Base-by-base conservation (phyloP, 495 filamentous ascomycete species). In the Bacidia rubella region DNA sequence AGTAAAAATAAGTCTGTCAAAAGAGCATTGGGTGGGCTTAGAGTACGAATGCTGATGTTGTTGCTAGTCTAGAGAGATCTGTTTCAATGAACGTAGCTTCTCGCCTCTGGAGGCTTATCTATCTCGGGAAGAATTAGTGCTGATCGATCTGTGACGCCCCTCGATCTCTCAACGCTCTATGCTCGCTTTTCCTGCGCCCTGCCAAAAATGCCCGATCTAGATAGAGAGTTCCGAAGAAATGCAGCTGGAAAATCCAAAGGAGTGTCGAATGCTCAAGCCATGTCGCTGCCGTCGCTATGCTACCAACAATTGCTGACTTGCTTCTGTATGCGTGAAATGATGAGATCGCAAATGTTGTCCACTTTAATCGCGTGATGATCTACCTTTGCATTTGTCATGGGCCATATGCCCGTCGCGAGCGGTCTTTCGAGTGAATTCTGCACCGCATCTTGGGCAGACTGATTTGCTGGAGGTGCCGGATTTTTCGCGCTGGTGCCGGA, bases 401-500 rank as follows among this genome's bases (percentile, higher is more conserved):
- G 80, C 74, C 63, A 93, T 68, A 61, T 95, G 89, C 12, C 88
- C 89, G 64, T 94, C 94, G 25, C 88, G 76, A 23, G 89, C 89
- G 27, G 89, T 95, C 25, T 87, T 93, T 45, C 89, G 73, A 15
- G 89, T 95, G 54, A 95, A 95, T 52, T 93, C 87, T 9, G 89
- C 87, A 17, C 87, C 86, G 61, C 89, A 95, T 53, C 86, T 79
- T 15, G 86, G 87, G 57, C 89, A 95, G 40, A 80, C 80, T 12
- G 87, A 86, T 65, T 94, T 94, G 10, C 83, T 70, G 32, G 90
- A 87, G 17, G 85, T 86, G 9, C 89, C 89, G 1, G 86, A 90
- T 63, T 92, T 94, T 64, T 95, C 89, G n/a, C 89, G 78, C 62
- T 95, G 89, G 62, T 95, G 89, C 35, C 89, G 76, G 3, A 95